Conservation (phyloP, 345 rosid species). For the Diplotaxis tenuifolia region DNA sequence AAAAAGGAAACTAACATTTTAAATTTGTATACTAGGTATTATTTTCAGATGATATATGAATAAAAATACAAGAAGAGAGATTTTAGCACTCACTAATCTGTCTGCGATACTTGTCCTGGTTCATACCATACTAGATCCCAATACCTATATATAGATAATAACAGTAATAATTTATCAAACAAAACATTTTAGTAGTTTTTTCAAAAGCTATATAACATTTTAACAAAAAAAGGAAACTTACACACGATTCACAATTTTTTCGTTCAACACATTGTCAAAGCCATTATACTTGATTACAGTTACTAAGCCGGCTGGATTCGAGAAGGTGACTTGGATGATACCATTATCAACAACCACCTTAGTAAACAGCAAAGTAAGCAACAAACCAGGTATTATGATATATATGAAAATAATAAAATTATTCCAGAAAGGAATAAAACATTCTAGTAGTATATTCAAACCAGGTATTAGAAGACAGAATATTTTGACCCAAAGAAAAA, state of each 20-base stretch:
- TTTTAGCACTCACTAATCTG: constrained; percentile 33
- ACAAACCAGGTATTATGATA: not conserved
- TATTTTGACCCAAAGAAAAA: no score
- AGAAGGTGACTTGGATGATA: constrained; percentile 52
- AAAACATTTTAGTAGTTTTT: not conserved
- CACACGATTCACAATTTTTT: constrained; percentile 51
- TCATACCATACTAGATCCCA: constrained; percentile 84
- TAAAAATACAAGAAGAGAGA: not conserved
- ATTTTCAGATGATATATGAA: not conserved
- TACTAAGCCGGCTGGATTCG: constrained; percentile 60
- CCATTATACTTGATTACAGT: constrained; percentile 62
- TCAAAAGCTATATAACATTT: not conserved
- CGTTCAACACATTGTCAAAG: constrained; percentile 55
- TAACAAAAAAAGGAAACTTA: constrained; percentile 15
- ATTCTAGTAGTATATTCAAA: not conserved
- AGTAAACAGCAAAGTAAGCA: constrained; percentile 2
- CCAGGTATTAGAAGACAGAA: not conserved
- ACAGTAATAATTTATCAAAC: not conserved
- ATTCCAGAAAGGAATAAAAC: not conserved
- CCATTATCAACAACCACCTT: constrained; percentile 79
- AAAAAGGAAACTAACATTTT: not conserved
- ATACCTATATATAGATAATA: constrained; percentile 41
- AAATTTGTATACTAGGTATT: not conserved
- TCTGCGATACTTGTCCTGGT: constrained; percentile 42
- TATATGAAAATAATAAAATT: not conserved